Conservation (phyloP, 495 filamentous ascomycete genomes). For the Talaromyces thailandensis region DNA sequence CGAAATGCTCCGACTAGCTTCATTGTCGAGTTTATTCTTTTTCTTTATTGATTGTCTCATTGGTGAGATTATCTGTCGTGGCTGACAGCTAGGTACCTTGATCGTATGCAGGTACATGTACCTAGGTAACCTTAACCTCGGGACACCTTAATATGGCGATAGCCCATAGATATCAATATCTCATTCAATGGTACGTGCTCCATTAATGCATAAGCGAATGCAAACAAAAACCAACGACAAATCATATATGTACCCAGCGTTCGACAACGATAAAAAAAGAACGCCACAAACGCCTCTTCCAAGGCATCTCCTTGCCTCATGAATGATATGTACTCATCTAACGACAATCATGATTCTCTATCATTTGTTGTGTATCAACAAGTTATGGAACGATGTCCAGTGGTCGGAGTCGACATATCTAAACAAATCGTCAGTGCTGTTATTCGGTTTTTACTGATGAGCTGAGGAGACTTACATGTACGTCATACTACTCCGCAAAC, state of each 20-base stretch:
- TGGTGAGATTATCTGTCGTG: not conserved
- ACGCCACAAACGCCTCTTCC: not conserved
- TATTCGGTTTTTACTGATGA: not conserved
- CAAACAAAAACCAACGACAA: not conserved
- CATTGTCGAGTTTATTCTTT: not conserved
- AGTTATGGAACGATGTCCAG: slow-evolving; percentile 74
- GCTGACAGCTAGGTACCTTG: not conserved
- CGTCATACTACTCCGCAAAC: slow-evolving; percentile 91
- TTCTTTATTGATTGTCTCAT: not conserved
- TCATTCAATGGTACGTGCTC: not conserved
- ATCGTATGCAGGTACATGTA: not conserved
- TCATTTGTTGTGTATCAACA: slow-evolving; percentile 80
- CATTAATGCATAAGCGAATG: not conserved
- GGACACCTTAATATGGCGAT: not conserved
- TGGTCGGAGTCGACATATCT: slow-evolving; percentile 67
- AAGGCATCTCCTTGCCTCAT: not conserved
- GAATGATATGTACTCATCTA: not conserved
- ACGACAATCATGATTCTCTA: not conserved
- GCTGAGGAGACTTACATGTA: slow-evolving; percentile 70
- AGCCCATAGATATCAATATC: not conserved
- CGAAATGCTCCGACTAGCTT: not conserved
- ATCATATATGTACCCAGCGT: not conserved
- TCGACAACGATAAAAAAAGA: not conserved
- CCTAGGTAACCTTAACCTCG: not conserved
- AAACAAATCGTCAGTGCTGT: slow-evolving; percentile 13